Base-by-base conservation (phyloP, 768 basidiomycete species). In the Xerocomellus intermedius region DNA sequence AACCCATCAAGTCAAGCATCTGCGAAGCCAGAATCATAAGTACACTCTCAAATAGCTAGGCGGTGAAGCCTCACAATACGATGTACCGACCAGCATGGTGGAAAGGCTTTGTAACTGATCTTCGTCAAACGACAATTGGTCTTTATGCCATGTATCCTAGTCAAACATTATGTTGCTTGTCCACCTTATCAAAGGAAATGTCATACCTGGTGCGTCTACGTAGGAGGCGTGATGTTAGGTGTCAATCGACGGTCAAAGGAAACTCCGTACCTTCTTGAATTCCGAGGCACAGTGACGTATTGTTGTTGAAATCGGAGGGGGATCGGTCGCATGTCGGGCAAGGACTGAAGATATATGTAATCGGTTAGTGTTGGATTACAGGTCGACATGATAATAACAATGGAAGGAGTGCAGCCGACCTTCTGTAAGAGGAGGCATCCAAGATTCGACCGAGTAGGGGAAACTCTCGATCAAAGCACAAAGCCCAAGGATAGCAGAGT, bases 381-480 rank as follows among this genome's bases (percentile, higher is more conserved):
- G 32, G 5, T 33, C 42, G 19, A 14, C 26, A 42, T n/a, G 32
- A 30, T 17, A 8, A 24, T 42, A 30, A 41, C 42, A 36, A 47
- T 50, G 13, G 32, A 43, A 41, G 44, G 33, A 37, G 24, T 50
- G 28, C 35, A 41, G 7, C 75, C 38, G 62, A 88, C 89, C 81
- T 77, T 91, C 89, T 35, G 88, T 89, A 49, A 91, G 77, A 19
- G 87, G 75, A 30, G 89, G 89, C 82, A 96, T 86, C 89, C 94
- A 98, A 58, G 86, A 84, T 65, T 96, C 96, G 14, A 98, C 88
- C 2, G 94, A 94, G 73, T 97, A 97, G 0, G 96, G 96, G 69
- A 90, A 96, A 54, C 94, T 95, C 63, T 95, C 91, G 33, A 98
- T 84, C 32, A 98, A 76, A 6, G 96, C 92, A 60, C 91, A 92